Evolutionary conservation across 2,329 filamentous ascomycete genomes (phyloP), one percentile per base, ranked within the genome.

Genomic region (Zopfia rhizophila): DNA sequence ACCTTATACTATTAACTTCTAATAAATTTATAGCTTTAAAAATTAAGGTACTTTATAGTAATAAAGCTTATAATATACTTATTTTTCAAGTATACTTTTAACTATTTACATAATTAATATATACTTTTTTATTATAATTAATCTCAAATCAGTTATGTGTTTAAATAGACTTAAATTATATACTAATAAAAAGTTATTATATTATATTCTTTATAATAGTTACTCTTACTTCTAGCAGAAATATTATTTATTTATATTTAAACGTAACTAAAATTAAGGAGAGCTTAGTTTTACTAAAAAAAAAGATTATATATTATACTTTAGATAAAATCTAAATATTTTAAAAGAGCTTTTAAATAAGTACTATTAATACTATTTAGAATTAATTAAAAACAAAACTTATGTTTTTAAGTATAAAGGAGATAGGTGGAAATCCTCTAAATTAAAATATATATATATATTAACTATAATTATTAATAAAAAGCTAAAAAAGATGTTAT

Each of bases 381-480:
- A 29, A 35, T 36, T 19, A 12, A 42, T 50, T 40, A n/a, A 51
- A 29, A 51, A 54, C 35, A 54, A 54, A 48, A 53, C 42, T 31
- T 47, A 13, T 38, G 44, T 55, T 22, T 55, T 55, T 44, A 25
- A 55, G 41, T 37, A 55, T 37, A 7, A 55, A 55, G 48, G 17
- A 21, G 23, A 49, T 19, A 41, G 18, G 33, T 53, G 28, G 41
- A 53, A 49, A 40, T 3, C 31, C 21, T 53, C 45, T 5, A 55
- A 41, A 18, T 28, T 22, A 17, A 55, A 11, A 18, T 24, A 3
- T 14, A 55, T 48, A 49, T 25, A 53, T 3, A 45, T 43, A 16
- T 44, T 36, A 32, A 91, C 88, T 0, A 88, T 93, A 2, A 85
- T 91, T 11, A 77, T 93, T 5, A 87, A 90, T 55, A 73, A 78